Evolutionary conservation across 257 asterid genomes (phyloP), one percentile per base, ranked within the genome.

Genomic region (Osmanthus fragrans): DNA sequence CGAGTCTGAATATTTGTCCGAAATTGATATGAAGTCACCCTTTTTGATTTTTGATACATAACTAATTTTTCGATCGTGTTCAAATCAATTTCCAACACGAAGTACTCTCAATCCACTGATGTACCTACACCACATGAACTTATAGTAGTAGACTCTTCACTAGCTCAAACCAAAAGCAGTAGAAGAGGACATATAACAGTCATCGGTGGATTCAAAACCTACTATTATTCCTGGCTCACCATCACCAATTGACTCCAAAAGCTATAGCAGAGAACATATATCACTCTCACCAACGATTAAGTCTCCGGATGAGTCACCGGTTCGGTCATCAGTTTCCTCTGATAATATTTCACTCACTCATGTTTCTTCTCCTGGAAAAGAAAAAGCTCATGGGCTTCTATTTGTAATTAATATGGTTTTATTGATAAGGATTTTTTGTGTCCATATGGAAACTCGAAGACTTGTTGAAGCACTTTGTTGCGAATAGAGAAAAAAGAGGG

Each of bases 241-340:
- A 27, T 64, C 12, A 21, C 63, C 72, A 19, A 82, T 73, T 32
- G 82, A 84, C 76, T 82, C 87, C 74, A 87, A 72, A 1, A 75
- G 63, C 34, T 23, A 54, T 78, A 74, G 81, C 42, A 82, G 78
- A 8, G 92, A 72, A 39, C 88, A 84, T 78, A 86, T 88, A 77
- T 79, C 83, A 7, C 86, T 82, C 18, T 85, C 90, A 0, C 87
- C 85, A 51, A 89, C 77, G 79, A 58, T 58, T 49, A 80, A 58
- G 19, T 88, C 90, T 12, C 73, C 80, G 36, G 82, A 54, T 13
- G 78, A 76, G 27, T 90, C 97, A 10, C 87, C 95, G 21, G 81
- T 78, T 39, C 80, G 85, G 42, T 89, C 89, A 27, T 87, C 90
- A 0, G 56, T 82, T 82, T 85, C 86, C 68, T 89, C 96, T 45